These are phyloP conservation scores for Pseudogymnoascus sp. DNA, from an alignment of 2,329 filamentous ascomycete species.

Conservation along the genomic window DNA sequence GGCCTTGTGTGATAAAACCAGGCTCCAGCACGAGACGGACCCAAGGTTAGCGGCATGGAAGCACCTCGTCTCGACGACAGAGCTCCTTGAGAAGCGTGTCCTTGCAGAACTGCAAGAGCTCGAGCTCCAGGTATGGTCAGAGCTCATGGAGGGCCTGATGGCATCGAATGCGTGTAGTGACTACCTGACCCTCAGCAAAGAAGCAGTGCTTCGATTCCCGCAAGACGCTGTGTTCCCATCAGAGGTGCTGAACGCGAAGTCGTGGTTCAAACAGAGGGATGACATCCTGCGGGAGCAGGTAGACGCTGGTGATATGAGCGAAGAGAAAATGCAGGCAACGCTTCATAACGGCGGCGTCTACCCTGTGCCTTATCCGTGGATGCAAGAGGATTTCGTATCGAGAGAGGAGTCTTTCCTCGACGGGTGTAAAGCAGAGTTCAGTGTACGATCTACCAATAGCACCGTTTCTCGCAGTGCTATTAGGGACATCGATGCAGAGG, in stretches of 20 bases:
- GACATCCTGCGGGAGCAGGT: conserved; percentile 16
- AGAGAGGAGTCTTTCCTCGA: conserved; percentile 18
- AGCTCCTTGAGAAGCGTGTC: conserved; percentile 16
- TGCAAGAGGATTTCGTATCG: conserved; percentile 18
- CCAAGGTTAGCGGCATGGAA: conserved; percentile 20
- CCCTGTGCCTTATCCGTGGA: conserved; percentile 22
- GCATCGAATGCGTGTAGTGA: conserved; percentile 24
- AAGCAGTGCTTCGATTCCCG: conserved; percentile 22
- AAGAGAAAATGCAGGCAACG: conserved; percentile 17
- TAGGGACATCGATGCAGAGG: conserved; percentile 13
- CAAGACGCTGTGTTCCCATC: conserved; percentile 22
- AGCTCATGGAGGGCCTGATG: conserved; percentile 24
- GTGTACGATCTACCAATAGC: conserved; percentile 18
- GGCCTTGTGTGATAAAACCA: conserved; percentile 21
- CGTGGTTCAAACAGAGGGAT: conserved; percentile 20
- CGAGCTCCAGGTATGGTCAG: conserved; percentile 24
- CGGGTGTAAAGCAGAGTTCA: conserved; percentile 19
- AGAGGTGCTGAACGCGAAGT: conserved; percentile 21
- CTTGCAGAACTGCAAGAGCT: conserved; percentile 20
- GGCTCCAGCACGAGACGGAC: conserved; percentile 21
- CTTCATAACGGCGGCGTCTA: conserved; percentile 22
- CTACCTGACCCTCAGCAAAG: conserved; percentile 20
- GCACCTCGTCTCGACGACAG: conserved; percentile 18
- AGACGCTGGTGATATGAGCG: conserved; percentile 18
- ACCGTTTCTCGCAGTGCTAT: conserved; percentile 21